phyloP scores from a whole-genome alignment of 2,329 filamentous ascomycete genomes.

The Drechslerella stenobrocha region DNA sequence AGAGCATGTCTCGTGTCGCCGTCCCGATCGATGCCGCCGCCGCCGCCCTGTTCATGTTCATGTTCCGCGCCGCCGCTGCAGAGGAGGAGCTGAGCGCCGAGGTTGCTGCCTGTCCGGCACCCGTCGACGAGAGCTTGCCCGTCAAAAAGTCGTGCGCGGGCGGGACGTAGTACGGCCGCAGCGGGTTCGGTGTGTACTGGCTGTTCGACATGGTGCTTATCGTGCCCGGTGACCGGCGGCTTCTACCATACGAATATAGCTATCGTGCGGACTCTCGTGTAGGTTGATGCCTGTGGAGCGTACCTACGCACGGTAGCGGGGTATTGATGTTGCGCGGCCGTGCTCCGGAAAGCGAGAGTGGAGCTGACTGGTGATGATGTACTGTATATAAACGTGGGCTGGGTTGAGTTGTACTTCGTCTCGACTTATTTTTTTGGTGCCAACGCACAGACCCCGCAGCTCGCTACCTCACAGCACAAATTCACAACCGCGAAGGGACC shows the following conservation, averaged over 20 bases:
- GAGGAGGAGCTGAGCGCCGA: constrained; percentile 59
- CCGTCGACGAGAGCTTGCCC: constrained; percentile 54
- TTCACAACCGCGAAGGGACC: background rate
- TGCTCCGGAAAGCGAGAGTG: background rate
- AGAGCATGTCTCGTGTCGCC: constrained; percentile 71
- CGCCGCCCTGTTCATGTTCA: constrained; percentile 57
- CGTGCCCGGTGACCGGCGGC: constrained; percentile 5
- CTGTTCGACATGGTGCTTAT: constrained; percentile 55
- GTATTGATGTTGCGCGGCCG: too few species aligned
- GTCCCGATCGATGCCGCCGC: constrained; percentile 50
- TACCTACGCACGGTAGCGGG: too few species aligned
- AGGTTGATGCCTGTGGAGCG: too few species aligned
- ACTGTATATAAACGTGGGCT: background rate
- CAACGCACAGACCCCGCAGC: constrained; percentile 49
- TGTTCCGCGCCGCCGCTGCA: constrained; percentile 52
- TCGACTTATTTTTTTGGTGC: constrained; percentile 44
- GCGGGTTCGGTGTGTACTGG: constrained; percentile 63
- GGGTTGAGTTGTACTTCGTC: constrained; percentile 27
- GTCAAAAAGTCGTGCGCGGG: constrained; percentile 62
- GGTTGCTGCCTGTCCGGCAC: constrained; percentile 54
- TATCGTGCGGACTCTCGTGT: too few species aligned
- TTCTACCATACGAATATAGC: background rate
- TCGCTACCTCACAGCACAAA: constrained; percentile 13
- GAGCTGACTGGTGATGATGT: background rate
- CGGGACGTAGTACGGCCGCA: constrained; percentile 71